Evolutionary conservation across 805 yeast genomes (phyloP).

Genomic region (Wilhelminamyces savonicus): DNA sequence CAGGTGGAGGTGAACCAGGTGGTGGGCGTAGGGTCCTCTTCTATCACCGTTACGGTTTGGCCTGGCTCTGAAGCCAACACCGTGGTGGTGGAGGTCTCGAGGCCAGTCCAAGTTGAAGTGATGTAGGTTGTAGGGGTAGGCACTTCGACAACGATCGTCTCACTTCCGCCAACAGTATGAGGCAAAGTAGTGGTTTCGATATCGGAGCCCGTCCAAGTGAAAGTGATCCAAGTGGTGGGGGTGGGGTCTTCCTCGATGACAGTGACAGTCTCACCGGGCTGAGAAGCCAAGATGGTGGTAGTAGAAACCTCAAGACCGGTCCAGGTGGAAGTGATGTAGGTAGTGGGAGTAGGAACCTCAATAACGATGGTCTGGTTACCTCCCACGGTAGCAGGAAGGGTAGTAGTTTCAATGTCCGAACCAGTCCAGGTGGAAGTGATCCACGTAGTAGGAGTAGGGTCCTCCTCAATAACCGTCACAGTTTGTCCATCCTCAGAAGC

Average conservation of each 20-base stretch:
- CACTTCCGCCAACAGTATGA: slow-evolving; percentile 1
- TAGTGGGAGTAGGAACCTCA: slow-evolving; percentile 9
- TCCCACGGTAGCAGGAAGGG: slow-evolving; percentile 6
- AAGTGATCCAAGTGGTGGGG: not conserved
- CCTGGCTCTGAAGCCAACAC: slow-evolving; percentile 2
- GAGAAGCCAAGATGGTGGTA: slow-evolving; percentile 1
- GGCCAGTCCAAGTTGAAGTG: slow-evolving; percentile 2
- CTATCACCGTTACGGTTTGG: slow-evolving; percentile 1
- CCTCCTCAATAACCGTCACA: slow-evolving; percentile 8
- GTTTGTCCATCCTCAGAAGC: slow-evolving; percentile 5
- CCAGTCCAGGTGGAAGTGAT: slow-evolving; percentile 9
- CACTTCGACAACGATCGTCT: slow-evolving; percentile 1
- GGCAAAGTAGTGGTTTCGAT: not conserved
- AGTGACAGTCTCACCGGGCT: slow-evolving; percentile 2
- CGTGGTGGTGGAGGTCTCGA: slow-evolving; percentile 1
- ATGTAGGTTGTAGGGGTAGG: not conserved
- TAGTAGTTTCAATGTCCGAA: slow-evolving; percentile 2
- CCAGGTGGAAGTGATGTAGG: not conserved
- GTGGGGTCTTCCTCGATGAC: slow-evolving; percentile 1
- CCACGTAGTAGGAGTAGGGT: slow-evolving; percentile 10
- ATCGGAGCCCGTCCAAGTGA: not conserved
- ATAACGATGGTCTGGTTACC: slow-evolving; percentile 10
- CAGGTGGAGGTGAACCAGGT: slow-evolving; percentile 5
- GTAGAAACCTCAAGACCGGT: not conserved
- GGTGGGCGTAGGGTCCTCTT: slow-evolving; percentile 8